phyloP scores from a whole-genome alignment of 169 alveolate genomes.

The Babesia ovata region DNA sequence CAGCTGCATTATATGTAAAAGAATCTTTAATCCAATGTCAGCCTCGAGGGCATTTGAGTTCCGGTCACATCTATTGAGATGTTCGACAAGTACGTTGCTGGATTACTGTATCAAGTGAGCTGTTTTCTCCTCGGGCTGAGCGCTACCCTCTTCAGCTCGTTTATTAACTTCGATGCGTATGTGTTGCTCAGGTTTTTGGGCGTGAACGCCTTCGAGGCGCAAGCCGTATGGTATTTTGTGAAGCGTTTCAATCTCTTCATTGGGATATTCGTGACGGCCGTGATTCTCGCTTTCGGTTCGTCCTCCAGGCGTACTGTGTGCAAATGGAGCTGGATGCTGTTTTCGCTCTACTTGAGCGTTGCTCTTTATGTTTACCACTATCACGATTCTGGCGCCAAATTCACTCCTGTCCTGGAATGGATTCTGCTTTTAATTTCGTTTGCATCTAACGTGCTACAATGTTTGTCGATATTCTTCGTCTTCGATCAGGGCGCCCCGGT shows the following conservation, averaged over 20 bases:
- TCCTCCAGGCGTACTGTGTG: not conserved
- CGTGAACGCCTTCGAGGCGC: conserved; percentile 31
- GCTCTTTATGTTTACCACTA: not conserved
- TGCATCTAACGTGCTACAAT: conserved; percentile 26
- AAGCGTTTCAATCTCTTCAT: conserved; percentile 44
- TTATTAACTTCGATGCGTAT: conserved; percentile 38
- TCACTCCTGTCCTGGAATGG: conserved; percentile 8
- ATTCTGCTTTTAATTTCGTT: conserved; percentile 3
- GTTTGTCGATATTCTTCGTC: conserved; percentile 17
- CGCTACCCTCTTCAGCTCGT: conserved; percentile 23
- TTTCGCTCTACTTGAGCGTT: conserved; percentile 4
- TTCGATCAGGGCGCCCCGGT: conserved; percentile 14
- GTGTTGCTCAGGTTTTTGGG: conserved; percentile 43
- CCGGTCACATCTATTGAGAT: not conserved
- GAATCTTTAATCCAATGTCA: no score
- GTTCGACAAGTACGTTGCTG: conserved; percentile 10
- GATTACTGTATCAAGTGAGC: conserved; percentile 15
- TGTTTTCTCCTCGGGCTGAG: conserved; percentile 55
- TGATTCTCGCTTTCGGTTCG: conserved; percentile 2
- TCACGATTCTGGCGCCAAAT: not conserved
- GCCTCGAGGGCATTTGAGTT: no score
- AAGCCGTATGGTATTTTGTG: conserved; percentile 44
- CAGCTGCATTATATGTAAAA: no score
- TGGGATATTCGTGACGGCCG: conserved; percentile 14
- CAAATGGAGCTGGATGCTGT: conserved; percentile 29